Percentiles rank a stretch among this genome's conserved stretches.
These are phyloP conservation scores for Penicillium psychrosexuale DNA, from an alignment of 2,329 filamentous ascomycete genomes.

Conservation along the genomic window DNA sequence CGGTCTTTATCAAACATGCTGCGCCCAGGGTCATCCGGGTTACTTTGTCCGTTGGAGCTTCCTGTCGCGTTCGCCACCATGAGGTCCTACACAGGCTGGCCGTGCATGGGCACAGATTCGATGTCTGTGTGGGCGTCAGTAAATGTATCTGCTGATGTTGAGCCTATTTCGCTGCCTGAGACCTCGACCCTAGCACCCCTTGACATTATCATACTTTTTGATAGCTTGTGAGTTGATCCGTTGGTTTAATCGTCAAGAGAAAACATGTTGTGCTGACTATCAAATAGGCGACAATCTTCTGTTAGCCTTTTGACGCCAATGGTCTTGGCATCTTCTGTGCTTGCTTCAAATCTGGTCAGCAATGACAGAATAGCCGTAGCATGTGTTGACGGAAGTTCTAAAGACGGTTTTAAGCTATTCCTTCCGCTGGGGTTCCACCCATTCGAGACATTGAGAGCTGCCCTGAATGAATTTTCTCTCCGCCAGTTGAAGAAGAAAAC, in stretches of 20 bases:
- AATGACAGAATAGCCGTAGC: slow-evolving; percentile 28
- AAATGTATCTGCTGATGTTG: slow-evolving; percentile 27
- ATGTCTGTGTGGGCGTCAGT: slow-evolving; percentile 22
- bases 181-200: slow-evolving; percentile 26
- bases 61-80: slow-evolving; percentile 25
- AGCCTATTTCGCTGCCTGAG: slow-evolving; percentile 17
- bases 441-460: slow-evolving; percentile 16
- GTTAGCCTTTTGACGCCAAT: slow-evolving; percentile 20
- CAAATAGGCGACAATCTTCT: slow-evolving; percentile 15
- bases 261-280: neutral
- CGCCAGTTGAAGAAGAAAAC: slow-evolving; percentile 12
- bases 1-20: neutral
- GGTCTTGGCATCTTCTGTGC: slow-evolving; percentile 20
- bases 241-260: neutral
- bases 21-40: neutral
- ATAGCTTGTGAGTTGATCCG: slow-evolving; percentile 31
- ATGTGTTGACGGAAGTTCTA: slow-evolving; percentile 21
- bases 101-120: slow-evolving; percentile 13
- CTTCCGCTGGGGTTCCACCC: slow-evolving; percentile 27
- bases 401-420: slow-evolving; percentile 23
- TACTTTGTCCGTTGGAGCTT: slow-evolving; percentile 15
- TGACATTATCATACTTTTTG: slow-evolving; percentile 36
- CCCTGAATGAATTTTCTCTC: slow-evolving; percentile 21
- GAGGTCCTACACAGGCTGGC: slow-evolving; percentile 8
- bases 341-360: slow-evolving; percentile 24